Conservation (phyloP, 2,329 filamentous ascomycete genomes). For the Scolecobasidium constrictum region DNA sequence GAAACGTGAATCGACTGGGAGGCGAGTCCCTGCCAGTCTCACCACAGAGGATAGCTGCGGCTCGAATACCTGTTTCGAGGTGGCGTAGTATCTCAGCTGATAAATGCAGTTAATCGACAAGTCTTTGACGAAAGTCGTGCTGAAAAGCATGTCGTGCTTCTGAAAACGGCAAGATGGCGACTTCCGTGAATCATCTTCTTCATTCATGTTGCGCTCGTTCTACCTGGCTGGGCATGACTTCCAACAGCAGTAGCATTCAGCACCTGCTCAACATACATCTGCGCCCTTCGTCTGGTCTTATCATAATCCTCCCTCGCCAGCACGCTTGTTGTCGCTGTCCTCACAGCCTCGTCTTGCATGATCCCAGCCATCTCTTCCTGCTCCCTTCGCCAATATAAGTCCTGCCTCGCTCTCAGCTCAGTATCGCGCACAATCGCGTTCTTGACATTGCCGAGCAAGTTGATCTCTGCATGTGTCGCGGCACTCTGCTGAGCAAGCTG, state of each 20-base stretch:
- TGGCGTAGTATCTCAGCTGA: no score
- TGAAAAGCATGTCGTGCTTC: no score
- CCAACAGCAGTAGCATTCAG: background rate
- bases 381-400: constrained; percentile 74
- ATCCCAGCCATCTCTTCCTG: constrained; percentile 59
- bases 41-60: no score
- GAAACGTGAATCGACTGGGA: no score
- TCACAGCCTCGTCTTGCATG: constrained; percentile 68
- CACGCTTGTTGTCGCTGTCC: constrained; percentile 59
- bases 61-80: no score
- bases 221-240: no score
- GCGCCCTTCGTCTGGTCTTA: background rate
- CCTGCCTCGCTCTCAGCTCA: constrained; percentile 52
- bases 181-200: no score
- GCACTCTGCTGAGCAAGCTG: constrained; percentile 25
- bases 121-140: no score
- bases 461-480: constrained; percentile 1
- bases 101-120: no score
- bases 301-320: constrained; percentile 54
- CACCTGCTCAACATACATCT: constrained; percentile 1
- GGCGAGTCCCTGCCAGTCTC: no score
- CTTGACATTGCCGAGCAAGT: constrained; percentile 50
- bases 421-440: constrained; percentile 72
- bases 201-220: no score
- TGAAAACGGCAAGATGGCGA: no score